Conservation (phyloP, 306 rosid genomes). For the Canavalia ensiformis region DNA sequence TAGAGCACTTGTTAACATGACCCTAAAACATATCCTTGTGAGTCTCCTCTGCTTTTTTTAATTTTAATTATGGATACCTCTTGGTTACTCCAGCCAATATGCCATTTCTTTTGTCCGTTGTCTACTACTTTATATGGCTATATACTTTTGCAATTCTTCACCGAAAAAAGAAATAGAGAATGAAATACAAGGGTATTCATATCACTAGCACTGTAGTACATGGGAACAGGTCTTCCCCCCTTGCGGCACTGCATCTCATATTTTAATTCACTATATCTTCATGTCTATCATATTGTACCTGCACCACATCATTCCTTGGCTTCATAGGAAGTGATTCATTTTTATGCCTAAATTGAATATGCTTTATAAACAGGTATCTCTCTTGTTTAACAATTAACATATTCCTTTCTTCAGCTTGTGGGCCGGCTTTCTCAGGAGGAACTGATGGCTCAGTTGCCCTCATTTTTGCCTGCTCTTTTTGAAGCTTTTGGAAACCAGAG, state of each 20-base stretch:
- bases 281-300: not conserved
- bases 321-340: slow-evolving; percentile 16
- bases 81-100: not conserved
- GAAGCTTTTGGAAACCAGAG: slow-evolving; percentile 97
- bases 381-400: slow-evolving; percentile 26
- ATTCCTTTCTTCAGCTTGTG: slow-evolving; percentile 75
- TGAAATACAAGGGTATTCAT: slow-evolving; percentile 31
- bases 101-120: slow-evolving; percentile 14
- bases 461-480: slow-evolving; percentile 93
- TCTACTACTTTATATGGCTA: slow-evolving; percentile 14
- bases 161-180: slow-evolving; percentile 6
- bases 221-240: slow-evolving; percentile 7
- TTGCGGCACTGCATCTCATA: not conserved
- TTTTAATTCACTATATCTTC: slow-evolving; percentile 29
- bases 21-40: slow-evolving; percentile 1
- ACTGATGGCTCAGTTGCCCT: slow-evolving; percentile 86
- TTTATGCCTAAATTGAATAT: slow-evolving; percentile 30
- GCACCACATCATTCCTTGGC: slow-evolving; percentile 12
- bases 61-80: not conserved
- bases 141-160: slow-evolving; percentile 21
- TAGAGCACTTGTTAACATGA: not conserved
- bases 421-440: slow-evolving; percentile 93
- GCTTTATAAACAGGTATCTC: slow-evolving; percentile 13
- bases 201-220: slow-evolving; percentile 9
- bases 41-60: slow-evolving; percentile 7